A percentile compares a stretch with the other conserved stretches of the same genome.
These are phyloP conservation scores for Thelephora ganbajun DNA, from an alignment of 768 basidiomycete species.

Conservation along the genomic window DNA sequence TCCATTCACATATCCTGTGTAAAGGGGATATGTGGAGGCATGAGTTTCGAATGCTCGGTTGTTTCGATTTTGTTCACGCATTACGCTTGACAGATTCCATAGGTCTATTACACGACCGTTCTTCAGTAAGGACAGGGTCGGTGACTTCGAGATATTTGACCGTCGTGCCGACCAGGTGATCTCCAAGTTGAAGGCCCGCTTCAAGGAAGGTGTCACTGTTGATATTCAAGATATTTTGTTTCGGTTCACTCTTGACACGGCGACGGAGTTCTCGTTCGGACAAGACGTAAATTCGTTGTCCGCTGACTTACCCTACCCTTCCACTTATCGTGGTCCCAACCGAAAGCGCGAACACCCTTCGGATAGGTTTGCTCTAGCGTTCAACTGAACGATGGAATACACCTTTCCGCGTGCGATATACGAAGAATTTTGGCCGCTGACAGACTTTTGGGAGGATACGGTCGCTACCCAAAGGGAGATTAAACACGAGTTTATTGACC, in stretches of 20 bases:
- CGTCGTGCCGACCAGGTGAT: conserved; percentile 15
- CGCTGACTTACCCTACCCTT: conserved; percentile 24
- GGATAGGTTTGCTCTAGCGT: conserved; percentile 25
- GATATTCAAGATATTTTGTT: conserved; percentile 29
- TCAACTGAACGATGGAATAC: conserved; percentile 21
- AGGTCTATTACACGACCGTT: conserved; percentile 24
- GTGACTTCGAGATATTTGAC: conserved; percentile 22
- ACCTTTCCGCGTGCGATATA: conserved; percentile 20
- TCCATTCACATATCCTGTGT: too few species aligned
- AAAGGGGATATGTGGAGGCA: too few species aligned
- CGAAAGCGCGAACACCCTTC: conserved; percentile 14
- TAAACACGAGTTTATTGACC: conserved; percentile 33
- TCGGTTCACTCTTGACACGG: conserved; percentile 38
- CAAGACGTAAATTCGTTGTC: conserved; percentile 25
- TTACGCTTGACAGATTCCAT: too few species aligned
- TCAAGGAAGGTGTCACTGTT: conserved; percentile 15
- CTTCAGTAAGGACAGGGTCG: conserved; percentile 21
- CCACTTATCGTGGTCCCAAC: conserved; percentile 9
- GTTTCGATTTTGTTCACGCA: too few species aligned
- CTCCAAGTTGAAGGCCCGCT: conserved; percentile 13
- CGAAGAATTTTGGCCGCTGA: conserved; percentile 30
- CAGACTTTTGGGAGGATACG: conserved; percentile 29
- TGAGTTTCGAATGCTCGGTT: too few species aligned
- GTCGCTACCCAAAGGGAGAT: conserved; percentile 23
- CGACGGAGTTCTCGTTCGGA: conserved; percentile 40